These are phyloP conservation scores for Neurospora sp. DNA, from an alignment of 2,329 filamentous ascomycete species.

Conservation along the genomic window DNA sequence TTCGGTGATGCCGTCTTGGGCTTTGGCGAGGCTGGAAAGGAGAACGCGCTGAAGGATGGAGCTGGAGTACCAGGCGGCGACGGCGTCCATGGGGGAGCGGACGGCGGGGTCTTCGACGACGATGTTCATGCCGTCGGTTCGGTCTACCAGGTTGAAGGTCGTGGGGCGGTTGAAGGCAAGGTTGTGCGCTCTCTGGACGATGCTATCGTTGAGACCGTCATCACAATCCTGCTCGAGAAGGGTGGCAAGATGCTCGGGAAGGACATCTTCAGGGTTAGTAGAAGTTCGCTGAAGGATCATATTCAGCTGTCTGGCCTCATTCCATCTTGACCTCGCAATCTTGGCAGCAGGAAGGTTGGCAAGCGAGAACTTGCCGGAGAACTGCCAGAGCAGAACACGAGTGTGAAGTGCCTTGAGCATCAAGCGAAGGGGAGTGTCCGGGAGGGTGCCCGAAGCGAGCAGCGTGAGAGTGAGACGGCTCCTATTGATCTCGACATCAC, in stretches of 20 bases:
- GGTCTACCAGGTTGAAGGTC: slow-evolving; percentile 50
- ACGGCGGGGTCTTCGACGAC: slow-evolving; percentile 82
- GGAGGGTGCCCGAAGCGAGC: slow-evolving; percentile 78
- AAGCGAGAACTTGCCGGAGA: slow-evolving; percentile 50
- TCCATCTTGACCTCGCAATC: slow-evolving; percentile 71
- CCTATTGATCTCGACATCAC: slow-evolving; percentile 81
- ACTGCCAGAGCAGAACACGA: slow-evolving; percentile 77
- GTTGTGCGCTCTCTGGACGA: slow-evolving; percentile 81
- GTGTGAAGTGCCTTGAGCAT: slow-evolving; percentile 92
- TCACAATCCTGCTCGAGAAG: slow-evolving; percentile 75
- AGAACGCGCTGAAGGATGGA: slow-evolving; percentile 62
- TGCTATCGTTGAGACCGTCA: slow-evolving; percentile 65
- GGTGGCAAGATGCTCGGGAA: slow-evolving; percentile 67
- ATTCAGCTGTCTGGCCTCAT: slow-evolving; percentile 61
- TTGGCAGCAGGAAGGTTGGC: slow-evolving; percentile 59
- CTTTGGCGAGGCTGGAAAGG: slow-evolving; percentile 43
- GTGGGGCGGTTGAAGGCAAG: slow-evolving; percentile 79
- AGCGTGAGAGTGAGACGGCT: slow-evolving; percentile 78
- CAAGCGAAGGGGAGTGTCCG: slow-evolving; percentile 69
- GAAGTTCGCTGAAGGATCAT: slow-evolving; percentile 24
- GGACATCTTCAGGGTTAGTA: slow-evolving; percentile 42
- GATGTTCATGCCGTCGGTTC: slow-evolving; percentile 66
- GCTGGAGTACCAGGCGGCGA: slow-evolving; percentile 86
- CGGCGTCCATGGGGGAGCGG: slow-evolving; percentile 76
- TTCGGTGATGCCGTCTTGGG: slow-evolving; percentile 37